A percentile compares a stretch with the other conserved stretches of the same genome.
phyloP scores from a whole-genome alignment of 805 yeast genomes.

The Pichia insulana region DNA sequence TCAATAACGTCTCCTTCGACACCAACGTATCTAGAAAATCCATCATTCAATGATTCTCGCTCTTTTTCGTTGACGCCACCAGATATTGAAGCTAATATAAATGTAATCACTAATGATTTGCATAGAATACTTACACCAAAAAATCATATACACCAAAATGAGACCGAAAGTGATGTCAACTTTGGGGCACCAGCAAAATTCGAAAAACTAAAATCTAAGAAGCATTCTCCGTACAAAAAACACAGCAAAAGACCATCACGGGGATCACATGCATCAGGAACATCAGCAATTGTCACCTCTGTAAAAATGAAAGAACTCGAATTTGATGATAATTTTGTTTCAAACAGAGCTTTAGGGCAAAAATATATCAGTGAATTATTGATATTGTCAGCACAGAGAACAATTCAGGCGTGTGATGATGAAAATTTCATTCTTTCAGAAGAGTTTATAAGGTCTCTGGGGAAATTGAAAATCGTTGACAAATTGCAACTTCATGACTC shows the following conservation, averaged over 20 bases:
- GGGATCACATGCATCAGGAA: conserved; percentile 28
- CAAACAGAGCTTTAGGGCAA: conserved; percentile 6
- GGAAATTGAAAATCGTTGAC: conserved; percentile 26
- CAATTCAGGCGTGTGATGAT: conserved; percentile 5
- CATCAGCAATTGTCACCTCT: conserved; percentile 28
- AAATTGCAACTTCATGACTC: conserved; percentile 14
- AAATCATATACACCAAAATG: too few species aligned
- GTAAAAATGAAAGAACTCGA: conserved; percentile 10
- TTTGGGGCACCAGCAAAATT: not conserved
- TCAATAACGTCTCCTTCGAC: conserved; percentile 1
- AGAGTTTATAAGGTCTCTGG: conserved; percentile 18
- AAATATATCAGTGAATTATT: conserved; percentile 19
- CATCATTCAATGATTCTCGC: conserved; percentile 1
- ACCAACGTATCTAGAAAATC: conserved; percentile 3
- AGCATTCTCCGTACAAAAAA: not conserved
- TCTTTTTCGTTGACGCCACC: not conserved
- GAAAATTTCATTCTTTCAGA: conserved; percentile 10
- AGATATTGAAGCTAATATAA: not conserved
- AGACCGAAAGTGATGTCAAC: too few species aligned
- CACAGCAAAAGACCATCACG: conserved; percentile 26
- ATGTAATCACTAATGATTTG: too few species aligned
- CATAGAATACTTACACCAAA: too few species aligned
- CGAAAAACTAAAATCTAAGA: not conserved
- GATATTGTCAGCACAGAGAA: conserved; percentile 11
- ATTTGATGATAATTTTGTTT: not conserved